Percentiles rank a stretch among this genome's conserved stretches.
Evolutionary conservation across 1,284 basidiomycete genomes (phyloP).

Genomic region (Trametes polyzona): DNA sequence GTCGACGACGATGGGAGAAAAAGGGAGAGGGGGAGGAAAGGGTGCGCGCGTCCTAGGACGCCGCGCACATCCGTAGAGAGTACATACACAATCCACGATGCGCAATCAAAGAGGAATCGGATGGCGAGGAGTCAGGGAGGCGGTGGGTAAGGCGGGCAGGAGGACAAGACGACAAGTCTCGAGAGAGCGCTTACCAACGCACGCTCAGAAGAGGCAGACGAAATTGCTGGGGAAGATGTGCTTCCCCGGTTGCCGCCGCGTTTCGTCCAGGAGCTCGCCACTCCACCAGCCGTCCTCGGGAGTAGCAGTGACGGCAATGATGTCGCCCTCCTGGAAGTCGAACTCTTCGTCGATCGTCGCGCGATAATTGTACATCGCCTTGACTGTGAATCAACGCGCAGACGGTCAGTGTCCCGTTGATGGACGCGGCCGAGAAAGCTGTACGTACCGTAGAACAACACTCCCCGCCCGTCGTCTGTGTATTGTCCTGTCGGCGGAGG

Average conservation of each 20-base stretch:
- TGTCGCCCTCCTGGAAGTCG: constrained; percentile 89
- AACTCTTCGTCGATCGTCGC: constrained; percentile 90
- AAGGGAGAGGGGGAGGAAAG: background rate
- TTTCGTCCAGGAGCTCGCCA: constrained; percentile 84
- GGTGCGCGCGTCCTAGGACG: background rate
- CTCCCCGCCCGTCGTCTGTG: constrained; percentile 77
- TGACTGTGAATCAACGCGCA: constrained; percentile 54
- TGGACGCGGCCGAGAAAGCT: background rate
- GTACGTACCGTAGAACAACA: constrained; percentile 80
- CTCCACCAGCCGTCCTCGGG: constrained; percentile 97
- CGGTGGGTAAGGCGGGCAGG: background rate
- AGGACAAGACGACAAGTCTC: background rate
- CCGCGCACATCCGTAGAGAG: constrained; percentile 1
- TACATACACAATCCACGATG: constrained; percentile 2
- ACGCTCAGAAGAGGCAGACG: constrained; percentile 67
- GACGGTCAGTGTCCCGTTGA: constrained; percentile 5
- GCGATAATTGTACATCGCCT: constrained; percentile 90
- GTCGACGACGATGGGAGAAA: background rate
- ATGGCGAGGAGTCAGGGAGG: background rate
- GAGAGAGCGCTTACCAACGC: background rate
- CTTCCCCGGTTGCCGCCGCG: constrained; percentile 74
- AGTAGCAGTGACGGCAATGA: constrained; percentile 90
- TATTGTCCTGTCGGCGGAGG: constrained; percentile 66
- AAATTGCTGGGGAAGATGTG: constrained; percentile 96
- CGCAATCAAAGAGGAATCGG: background rate